Percentiles rank a stretch among this genome's conserved stretches.
These are phyloP conservation scores for Talaromyces sp. DNA, from an alignment of 2,329 filamentous ascomycete species.

Conservation along the genomic window DNA sequence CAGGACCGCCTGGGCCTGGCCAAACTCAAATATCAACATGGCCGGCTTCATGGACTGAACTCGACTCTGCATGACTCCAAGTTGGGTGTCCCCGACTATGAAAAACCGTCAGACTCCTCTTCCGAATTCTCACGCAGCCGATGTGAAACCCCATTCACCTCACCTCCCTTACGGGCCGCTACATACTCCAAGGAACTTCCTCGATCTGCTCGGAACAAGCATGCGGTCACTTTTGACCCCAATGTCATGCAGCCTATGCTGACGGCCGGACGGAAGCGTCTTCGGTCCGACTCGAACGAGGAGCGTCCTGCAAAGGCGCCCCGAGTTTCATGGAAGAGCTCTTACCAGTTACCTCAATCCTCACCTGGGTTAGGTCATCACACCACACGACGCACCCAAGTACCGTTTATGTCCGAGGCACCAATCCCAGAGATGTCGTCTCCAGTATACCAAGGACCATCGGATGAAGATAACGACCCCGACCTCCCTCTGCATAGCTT, in stretches of 20 bases:
- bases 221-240: conserved; percentile 49
- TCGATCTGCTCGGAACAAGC: conserved; percentile 52
- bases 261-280: conserved; percentile 66
- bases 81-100: conserved; percentile 65
- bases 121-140: conserved; percentile 73
- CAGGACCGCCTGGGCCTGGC: conserved; percentile 93
- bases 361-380: conserved; percentile 80
- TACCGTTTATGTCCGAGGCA: conserved; percentile 77
- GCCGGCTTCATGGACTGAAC: conserved; percentile 80
- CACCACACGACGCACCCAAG: conserved; percentile 71
- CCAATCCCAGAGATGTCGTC: conserved; percentile 68
- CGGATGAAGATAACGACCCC: conserved; percentile 79
- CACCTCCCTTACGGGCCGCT: conserved; percentile 79
- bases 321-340: conserved; percentile 73
- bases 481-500: conserved; percentile 65
- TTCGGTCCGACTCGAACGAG: conserved; percentile 64
- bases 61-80: conserved; percentile 76
- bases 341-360: conserved; percentile 76
- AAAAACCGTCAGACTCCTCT: conserved; percentile 83
- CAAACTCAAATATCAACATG: conserved; percentile 96
- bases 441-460: conserved; percentile 39
- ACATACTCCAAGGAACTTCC: conserved; percentile 83
- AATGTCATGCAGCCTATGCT: conserved; percentile 47
- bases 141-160: conserved; percentile 63
- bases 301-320: conserved; percentile 61